Conservation (phyloP, 495 filamentous ascomycete genomes). For the Darksidea phi region DNA sequence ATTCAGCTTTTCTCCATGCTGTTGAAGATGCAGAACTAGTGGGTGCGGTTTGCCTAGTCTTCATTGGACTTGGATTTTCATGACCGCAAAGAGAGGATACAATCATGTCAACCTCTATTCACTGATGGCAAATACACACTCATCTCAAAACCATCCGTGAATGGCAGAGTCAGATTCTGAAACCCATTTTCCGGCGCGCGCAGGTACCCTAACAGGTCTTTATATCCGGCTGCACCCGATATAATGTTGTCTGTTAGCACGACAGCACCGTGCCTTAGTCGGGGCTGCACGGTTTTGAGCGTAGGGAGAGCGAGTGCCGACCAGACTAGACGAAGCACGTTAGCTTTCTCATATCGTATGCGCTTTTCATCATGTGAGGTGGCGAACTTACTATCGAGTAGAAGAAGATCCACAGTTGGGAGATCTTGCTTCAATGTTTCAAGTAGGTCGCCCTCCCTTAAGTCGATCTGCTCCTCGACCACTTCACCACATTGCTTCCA, state of each 20-base stretch:
- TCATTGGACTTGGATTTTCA: too few relatives aligned
- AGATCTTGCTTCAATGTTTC: constrained; percentile 51
- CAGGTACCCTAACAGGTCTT: constrained; percentile 37
- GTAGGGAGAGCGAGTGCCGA: constrained; percentile 53
- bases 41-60: too few relatives aligned
- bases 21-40: too few relatives aligned
- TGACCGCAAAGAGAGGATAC: too few relatives aligned
- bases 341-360: not conserved
- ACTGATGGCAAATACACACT: constrained; percentile 38
- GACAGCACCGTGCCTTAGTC: constrained; percentile 49
- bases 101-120: too few relatives aligned
- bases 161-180: constrained; percentile 15
- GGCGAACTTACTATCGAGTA: constrained; percentile 54
- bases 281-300: constrained; percentile 49
- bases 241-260: constrained; percentile 55
- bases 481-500: constrained; percentile 50
- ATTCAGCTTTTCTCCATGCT: too few relatives aligned
- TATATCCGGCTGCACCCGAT: constrained; percentile 41
- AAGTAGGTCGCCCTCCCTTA: constrained; percentile 54
- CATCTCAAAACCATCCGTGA: constrained; percentile 16
- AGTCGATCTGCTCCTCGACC: constrained; percentile 50
- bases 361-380: not conserved
- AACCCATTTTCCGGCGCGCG: constrained; percentile 12
- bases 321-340: constrained; percentile 49
- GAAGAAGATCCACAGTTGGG: constrained; percentile 50